These are phyloP conservation scores for Sideroxylon spinosum DNA, from an alignment of 179 eudicot species.

Conservation along the genomic window DNA sequence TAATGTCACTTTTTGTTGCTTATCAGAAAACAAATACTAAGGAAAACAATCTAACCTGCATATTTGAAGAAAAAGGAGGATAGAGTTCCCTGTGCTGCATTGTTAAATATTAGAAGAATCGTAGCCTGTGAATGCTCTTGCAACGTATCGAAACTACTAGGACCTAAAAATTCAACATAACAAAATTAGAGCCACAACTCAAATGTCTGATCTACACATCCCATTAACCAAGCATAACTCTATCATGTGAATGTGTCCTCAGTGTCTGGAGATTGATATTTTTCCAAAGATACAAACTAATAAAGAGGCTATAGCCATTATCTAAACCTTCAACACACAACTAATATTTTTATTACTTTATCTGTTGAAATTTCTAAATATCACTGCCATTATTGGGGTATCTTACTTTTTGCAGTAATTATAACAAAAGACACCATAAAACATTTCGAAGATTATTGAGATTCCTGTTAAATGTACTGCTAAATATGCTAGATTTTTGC, in stretches of 20 bases:
- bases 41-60: conserved; percentile 54
- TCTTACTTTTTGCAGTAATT: too few relatives aligned
- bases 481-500: background rate
- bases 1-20: too few relatives aligned
- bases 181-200: conserved; percentile 7
- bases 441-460: too few relatives aligned
- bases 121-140: conserved; percentile 93
- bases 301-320: background rate
- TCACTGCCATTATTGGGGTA: background rate
- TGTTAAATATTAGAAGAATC: conserved; percentile 81
- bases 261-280: background rate
- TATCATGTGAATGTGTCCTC: background rate
- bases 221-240: conserved; percentile 6
- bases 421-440: background rate
- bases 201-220: background rate
- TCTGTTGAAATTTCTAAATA: too few relatives aligned
- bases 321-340: background rate
- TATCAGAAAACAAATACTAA: background rate
- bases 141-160: conserved; percentile 71
- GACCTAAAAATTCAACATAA: conserved; percentile 53
- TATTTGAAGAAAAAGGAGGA: conserved; percentile 98
- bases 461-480: background rate
- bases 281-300: background rate
- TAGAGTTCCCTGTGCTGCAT: conserved; percentile 94
- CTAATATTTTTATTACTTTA: background rate